Evolutionary conservation across 148 eudicot species (phyloP).

Genomic region (Silene uniflora): DNA sequence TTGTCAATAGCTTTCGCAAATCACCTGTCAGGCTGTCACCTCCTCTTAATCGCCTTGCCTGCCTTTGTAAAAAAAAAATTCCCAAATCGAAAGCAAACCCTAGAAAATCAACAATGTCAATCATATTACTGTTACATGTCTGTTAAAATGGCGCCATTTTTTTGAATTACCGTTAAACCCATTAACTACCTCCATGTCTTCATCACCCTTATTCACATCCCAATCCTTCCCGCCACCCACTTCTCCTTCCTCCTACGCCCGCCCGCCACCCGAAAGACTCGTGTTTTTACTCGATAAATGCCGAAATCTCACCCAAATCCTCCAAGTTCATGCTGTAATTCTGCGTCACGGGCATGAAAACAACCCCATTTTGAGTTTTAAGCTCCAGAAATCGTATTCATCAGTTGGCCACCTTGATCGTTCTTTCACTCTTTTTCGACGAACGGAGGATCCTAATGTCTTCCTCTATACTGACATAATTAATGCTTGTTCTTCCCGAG

Average conservation of each 20-base stretch:
- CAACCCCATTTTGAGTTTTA: conserved; percentile 55
- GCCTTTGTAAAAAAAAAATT: background rate
- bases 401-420: conserved; percentile 44
- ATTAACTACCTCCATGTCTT: conserved; percentile 22
- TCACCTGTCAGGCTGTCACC: too few species aligned
- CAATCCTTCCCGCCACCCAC: conserved; percentile 18
- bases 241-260: conserved; percentile 19
- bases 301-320: conserved; percentile 36
- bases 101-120: background rate
- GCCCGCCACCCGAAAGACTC: conserved; percentile 45
- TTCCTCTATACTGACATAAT: conserved; percentile 65
- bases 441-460: conserved; percentile 44
- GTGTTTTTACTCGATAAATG: conserved; percentile 43
- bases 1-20: too few species aligned
- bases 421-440: conserved; percentile 45
- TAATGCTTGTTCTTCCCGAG: conserved; percentile 37
- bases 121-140: background rate
- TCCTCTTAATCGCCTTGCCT: too few species aligned
- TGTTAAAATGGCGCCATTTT: conserved; percentile 4
- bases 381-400: conserved; percentile 74
- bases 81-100: background rate
- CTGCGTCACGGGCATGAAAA: conserved; percentile 56
- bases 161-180: conserved; percentile 12
- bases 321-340: conserved; percentile 65
- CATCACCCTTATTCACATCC: conserved; percentile 23